Evolutionary conservation across 345 rosid species (phyloP).

Genomic region (Eucalyptus marginata): DNA sequence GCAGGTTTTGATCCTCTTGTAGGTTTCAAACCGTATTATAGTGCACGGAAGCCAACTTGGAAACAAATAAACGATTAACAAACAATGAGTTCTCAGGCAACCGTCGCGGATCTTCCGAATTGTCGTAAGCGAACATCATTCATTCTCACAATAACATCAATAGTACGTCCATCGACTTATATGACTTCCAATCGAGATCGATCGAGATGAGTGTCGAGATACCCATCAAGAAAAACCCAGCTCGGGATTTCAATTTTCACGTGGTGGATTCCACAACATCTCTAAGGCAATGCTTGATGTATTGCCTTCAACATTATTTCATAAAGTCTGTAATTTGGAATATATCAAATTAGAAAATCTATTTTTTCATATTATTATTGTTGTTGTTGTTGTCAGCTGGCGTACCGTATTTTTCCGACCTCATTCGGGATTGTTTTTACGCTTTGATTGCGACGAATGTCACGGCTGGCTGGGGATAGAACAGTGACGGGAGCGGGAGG

Average conservation of each 20-base stretch:
- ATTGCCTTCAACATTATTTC: too few species aligned
- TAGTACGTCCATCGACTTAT: fast-evolving
- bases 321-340: too few species aligned
- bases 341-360: too few species aligned
- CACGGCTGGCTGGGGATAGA: background rate
- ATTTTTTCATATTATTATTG: too few species aligned
- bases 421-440: too few species aligned
- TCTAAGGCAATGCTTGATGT: too few species aligned
- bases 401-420: background rate
- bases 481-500: background rate
- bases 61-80: background rate
- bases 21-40: background rate
- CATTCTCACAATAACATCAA: background rate
- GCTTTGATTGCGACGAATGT: too few species aligned
- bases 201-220: background rate
- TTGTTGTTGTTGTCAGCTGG: background rate
- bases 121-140: background rate
- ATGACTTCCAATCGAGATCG: background rate
- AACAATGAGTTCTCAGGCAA: fast-evolving
- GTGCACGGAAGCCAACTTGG: fast-evolving
- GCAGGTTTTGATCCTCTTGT: background rate
- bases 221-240: background rate
- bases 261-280: too few species aligned
- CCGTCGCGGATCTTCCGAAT: fast-evolving
- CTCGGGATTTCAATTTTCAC: too few species aligned